Percentiles rank a stretch among this genome's conserved stretches.
Evolutionary conservation across 2,329 filamentous ascomycete species (phyloP).

Genomic region (Dothistroma pini): DNA sequence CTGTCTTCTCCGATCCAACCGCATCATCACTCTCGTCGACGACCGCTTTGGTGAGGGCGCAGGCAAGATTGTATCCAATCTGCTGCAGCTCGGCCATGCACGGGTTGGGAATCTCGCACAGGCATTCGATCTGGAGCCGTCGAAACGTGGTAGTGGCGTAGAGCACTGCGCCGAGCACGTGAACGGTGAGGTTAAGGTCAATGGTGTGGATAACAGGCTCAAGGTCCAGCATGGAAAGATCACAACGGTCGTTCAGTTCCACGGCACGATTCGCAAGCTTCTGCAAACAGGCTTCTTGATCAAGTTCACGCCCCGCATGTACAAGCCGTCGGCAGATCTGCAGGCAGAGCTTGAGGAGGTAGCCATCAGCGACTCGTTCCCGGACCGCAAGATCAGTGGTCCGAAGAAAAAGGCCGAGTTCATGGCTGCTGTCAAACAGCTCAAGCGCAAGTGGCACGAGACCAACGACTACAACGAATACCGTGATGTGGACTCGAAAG

Average conservation of each 20-base stretch:
- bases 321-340: slow-evolving; percentile 55
- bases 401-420: slow-evolving; percentile 65
- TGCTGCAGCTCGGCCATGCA: slow-evolving; percentile 74
- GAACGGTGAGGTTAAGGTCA: slow-evolving; percentile 19
- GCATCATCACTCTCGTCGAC: slow-evolving; percentile 73
- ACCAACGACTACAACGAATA: slow-evolving; percentile 35
- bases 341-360: slow-evolving; percentile 54
- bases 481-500: slow-evolving; percentile 27
- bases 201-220: slow-evolving; percentile 16
- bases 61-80: slow-evolving; percentile 67
- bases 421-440: slow-evolving; percentile 53
- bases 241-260: slow-evolving; percentile 39
- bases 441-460: slow-evolving; percentile 52
- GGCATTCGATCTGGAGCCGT: slow-evolving; percentile 50
- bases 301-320: slow-evolving; percentile 51
- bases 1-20: slow-evolving; percentile 73
- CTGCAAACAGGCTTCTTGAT: slow-evolving; percentile 66
- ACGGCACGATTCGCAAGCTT: slow-evolving; percentile 45
- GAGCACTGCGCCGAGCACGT: slow-evolving; percentile 24
- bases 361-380: slow-evolving; percentile 53
- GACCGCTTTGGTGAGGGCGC: slow-evolving; percentile 71
- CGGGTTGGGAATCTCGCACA: slow-evolving; percentile 66
- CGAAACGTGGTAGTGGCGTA: slow-evolving; percentile 32
- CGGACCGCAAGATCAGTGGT: slow-evolving; percentile 53
- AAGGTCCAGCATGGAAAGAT: slow-evolving; percentile 28